phyloP scores from a whole-genome alignment of 2,329 filamentous ascomycete species.

The Fusarium verticillioides region DNA sequence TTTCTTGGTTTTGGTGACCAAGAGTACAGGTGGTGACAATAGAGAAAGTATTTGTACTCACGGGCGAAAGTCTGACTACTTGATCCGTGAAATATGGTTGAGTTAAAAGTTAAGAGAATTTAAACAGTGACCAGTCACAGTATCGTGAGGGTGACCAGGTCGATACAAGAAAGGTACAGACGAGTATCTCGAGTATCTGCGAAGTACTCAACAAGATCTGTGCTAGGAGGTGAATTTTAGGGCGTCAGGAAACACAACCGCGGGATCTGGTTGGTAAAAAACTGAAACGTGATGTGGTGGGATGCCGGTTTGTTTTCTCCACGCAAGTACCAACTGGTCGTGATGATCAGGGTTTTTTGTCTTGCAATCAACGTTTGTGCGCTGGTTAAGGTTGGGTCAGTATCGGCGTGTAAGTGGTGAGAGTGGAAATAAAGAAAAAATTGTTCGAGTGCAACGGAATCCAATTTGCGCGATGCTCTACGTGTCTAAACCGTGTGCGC shows the following conservation, averaged over 20 bases:
- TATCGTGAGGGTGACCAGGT: slow-evolving; percentile 33
- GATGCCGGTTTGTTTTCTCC: slow-evolving; percentile 26
- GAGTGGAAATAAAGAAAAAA: slow-evolving; percentile 1
- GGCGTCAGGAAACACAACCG: slow-evolving; percentile 31
- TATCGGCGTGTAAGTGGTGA: slow-evolving; percentile 2
- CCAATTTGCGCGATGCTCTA: slow-evolving; percentile 4
- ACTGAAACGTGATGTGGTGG: slow-evolving; percentile 20
- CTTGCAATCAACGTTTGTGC: not conserved
- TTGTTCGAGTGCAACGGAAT: not conserved
- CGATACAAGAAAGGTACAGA: slow-evolving; percentile 44
- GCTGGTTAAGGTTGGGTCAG: slow-evolving; percentile 14
- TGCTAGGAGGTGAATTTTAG: slow-evolving; percentile 28
- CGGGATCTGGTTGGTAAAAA: slow-evolving; percentile 35
- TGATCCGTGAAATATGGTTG: not conserved
- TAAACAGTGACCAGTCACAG: slow-evolving; percentile 40
- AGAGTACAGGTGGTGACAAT: slow-evolving; percentile 26
- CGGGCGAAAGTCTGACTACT: slow-evolving; percentile 48
- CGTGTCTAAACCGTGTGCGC: slow-evolving; percentile 21
- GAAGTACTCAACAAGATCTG: slow-evolving; percentile 40
- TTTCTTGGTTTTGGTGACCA: not conserved
- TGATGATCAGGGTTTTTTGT: not conserved
- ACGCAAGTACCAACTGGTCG: slow-evolving; percentile 29
- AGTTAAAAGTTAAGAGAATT: slow-evolving; percentile 10
- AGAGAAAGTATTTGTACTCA: slow-evolving; percentile 47
- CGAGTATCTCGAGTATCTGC: slow-evolving; percentile 39